Conservation (phyloP, 306 rosid genomes). For the Vigna radiata region DNA sequence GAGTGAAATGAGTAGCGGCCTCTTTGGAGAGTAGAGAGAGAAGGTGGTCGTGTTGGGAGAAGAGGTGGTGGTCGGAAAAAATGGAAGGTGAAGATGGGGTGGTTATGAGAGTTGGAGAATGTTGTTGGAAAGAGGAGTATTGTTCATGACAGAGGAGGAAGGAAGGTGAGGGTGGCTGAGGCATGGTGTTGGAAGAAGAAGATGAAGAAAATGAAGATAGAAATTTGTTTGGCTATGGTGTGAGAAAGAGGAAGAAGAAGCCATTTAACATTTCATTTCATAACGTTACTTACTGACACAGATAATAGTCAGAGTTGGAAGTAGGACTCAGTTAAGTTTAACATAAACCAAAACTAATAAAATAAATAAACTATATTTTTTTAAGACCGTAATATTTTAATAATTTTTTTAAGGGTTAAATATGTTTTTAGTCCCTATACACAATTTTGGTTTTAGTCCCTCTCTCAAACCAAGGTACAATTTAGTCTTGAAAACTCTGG, state of each 20-base stretch:
- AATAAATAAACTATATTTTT: too few relatives aligned
- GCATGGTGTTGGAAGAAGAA: not conserved
- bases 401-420: too few relatives aligned
- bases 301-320: not conserved
- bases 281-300: not conserved
- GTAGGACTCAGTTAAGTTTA: too few relatives aligned
- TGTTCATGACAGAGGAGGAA: slow-evolving; percentile 5
- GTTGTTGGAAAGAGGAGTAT: not conserved
- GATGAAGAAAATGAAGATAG: not conserved
- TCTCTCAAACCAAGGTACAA: too few relatives aligned
- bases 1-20: slow-evolving; percentile 47
- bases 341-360: not conserved
- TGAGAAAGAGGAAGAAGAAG: not conserved
- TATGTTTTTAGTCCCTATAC: too few relatives aligned
- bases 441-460: too few relatives aligned
- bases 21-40: slow-evolving; percentile 67
- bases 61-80: not conserved
- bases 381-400: too few relatives aligned
- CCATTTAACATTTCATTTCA: not conserved
- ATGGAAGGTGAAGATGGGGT: not conserved
- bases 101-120: not conserved
- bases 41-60: slow-evolving; percentile 46
- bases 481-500: too few relatives aligned
- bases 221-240: not conserved
- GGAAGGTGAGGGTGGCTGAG: not conserved